Evolutionary conservation across 2,329 filamentous ascomycete genomes (phyloP), one percentile per base, ranked within the genome.

Genomic region (Talaromyces sp.): DNA sequence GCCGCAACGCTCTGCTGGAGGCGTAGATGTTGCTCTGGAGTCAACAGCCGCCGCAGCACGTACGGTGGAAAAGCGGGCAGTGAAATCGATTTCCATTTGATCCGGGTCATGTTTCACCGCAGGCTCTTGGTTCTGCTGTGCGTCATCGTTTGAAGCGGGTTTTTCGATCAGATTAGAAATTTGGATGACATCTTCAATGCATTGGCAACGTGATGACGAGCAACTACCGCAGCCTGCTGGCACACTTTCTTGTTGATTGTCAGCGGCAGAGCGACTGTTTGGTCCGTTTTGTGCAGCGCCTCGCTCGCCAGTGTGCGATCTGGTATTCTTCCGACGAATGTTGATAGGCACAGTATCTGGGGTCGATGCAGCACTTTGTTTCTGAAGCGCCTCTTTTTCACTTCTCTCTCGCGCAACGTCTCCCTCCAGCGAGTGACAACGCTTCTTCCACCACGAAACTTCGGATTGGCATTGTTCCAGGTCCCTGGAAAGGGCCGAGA

Each of bases 61-160:
- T 13, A 54, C 17, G 17, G 70, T 80, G 77, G 59, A 83, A 78
- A 89, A 89, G 66, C 85, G 82, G 63, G 82, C 75, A 6, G 89
- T 91, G 66, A 92, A 92, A 71, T 93, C 89, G 52, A 88, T 88
- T 75, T 92, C 90, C 64, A 86, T 82, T 58, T 80, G 77, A 58
- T 77, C 76, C 1, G 77, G 74, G 32, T 80, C 78, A 4, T 73
- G 66, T 63, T 80, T 80, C 58, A 80, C 77, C 56, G 78, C 73
- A 14, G 75, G 72, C 59, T 83, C 79, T 3, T 81, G 73, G 21
- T 82, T 82, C 49, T 80, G 80, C 35, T 84, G 82, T 71, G 89
- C 60, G 32, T 51, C 49, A 11, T 32, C 29, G 13, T 52, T 51
- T n/a, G 14, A 31, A 5, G 17, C n/a, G 1, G 46, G 11, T 27